Conservation (phyloP, 2,329 filamentous ascomycete species). For the Alternaria sp. region DNA sequence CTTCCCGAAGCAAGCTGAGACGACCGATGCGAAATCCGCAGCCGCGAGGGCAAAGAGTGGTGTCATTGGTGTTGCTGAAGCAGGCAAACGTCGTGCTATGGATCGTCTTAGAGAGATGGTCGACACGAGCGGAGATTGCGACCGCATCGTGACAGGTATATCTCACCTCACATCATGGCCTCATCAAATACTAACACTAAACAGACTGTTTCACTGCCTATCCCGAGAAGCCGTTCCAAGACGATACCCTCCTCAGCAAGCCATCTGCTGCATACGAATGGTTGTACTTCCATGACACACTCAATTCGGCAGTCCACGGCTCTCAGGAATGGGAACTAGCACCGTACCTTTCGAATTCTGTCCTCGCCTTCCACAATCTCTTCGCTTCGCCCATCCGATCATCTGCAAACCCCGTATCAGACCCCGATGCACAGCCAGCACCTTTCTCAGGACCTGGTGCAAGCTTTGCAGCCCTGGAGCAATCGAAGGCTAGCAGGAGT, state of each 20-base stretch:
- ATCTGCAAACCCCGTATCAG: constrained; percentile 48
- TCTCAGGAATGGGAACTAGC: constrained; percentile 92
- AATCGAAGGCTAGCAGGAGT: constrained; percentile 77
- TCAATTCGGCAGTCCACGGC: constrained; percentile 79
- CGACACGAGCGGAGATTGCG: constrained; percentile 78
- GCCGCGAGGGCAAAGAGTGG: constrained; percentile 56
- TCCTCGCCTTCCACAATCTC: constrained; percentile 88
- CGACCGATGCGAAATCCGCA: constrained; percentile 59
- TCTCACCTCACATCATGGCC: neutral
- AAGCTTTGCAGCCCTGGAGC: constrained; percentile 81
- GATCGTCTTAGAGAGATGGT: constrained; percentile 76
- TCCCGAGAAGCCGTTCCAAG: constrained; percentile 86
- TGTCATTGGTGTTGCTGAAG: constrained; percentile 71
- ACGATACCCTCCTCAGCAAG: constrained; percentile 89
- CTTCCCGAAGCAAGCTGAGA: constrained; percentile 67
- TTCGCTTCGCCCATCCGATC: constrained; percentile 72
- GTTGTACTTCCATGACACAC: constrained; percentile 89
- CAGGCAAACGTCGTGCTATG: constrained; percentile 74
- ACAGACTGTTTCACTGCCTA: constrained; percentile 83
- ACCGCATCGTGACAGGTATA: constrained; percentile 71
- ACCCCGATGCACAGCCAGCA: constrained; percentile 56
- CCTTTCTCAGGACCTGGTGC: constrained; percentile 85
- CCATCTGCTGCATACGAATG: constrained; percentile 89
- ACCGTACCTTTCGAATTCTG: constrained; percentile 84
- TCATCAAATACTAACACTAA: constrained; percentile 14